phyloP scores from a whole-genome alignment of 371 early-diverging fungal species.

The Mucor velutinosus region DNA sequence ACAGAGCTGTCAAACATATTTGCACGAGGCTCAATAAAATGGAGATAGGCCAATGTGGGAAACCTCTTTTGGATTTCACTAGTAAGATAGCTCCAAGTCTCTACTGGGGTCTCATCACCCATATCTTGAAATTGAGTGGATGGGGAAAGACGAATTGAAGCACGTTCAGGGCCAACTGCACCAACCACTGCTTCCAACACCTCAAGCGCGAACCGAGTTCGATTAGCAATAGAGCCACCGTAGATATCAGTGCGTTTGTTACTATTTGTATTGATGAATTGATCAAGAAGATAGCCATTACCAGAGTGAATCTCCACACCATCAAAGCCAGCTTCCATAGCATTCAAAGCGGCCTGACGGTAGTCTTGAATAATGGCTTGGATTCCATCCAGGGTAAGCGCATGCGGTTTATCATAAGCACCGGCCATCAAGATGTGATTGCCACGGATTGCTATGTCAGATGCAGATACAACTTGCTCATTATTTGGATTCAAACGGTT shows the following conservation, averaged over 20 bases:
- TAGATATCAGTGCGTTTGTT: constrained; percentile 64
- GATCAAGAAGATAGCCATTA: constrained; percentile 66
- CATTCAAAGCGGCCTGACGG: constrained; percentile 48
- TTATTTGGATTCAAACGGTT: not conserved
- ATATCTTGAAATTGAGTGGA: constrained; percentile 21
- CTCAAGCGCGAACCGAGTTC: constrained; percentile 67
- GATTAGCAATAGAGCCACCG: constrained; percentile 76
- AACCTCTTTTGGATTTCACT: constrained; percentile 18
- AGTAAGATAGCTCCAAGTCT: constrained; percentile 31
- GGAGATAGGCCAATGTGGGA: constrained; percentile 30
- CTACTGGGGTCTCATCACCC: constrained; percentile 29
- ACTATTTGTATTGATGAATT: constrained; percentile 49
- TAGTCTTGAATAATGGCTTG: constrained; percentile 58
- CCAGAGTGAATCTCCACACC: constrained; percentile 73
- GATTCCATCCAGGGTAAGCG: constrained; percentile 67
- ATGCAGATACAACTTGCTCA: constrained; percentile 22
- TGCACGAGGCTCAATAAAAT: constrained; percentile 33
- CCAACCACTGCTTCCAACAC: constrained; percentile 51
- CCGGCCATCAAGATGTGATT: not conserved
- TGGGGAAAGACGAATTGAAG: constrained; percentile 25
- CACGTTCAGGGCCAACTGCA: constrained; percentile 21
- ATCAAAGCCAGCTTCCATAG: constrained; percentile 57
- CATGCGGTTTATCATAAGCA: constrained; percentile 52
- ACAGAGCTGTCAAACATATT: not conserved
- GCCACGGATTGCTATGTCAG: constrained; percentile 13